Evolutionary conservation across 2,329 filamentous ascomycete genomes (phyloP), one percentile per base, ranked within the genome.

Genomic region (Ophiostoma sp.): DNA sequence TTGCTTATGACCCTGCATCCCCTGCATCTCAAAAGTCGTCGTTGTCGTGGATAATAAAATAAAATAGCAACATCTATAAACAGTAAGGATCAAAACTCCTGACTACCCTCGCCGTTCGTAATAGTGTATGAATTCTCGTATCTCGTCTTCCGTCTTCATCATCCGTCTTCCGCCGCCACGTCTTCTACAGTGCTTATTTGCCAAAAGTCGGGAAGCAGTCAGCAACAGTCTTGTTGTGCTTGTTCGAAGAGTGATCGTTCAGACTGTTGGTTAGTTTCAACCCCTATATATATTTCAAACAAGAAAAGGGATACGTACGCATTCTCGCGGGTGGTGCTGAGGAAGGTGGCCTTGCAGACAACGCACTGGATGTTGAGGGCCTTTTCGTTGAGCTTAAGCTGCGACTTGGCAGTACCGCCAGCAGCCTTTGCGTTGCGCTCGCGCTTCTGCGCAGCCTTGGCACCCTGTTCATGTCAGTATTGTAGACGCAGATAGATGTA

Each of bases 351-450:
- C 81, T 89, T 90, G 89, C 91, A 94, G 76, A 88, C 83, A 74
- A 86, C 81, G 85, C 91, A 94, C 80, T 92, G 89, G 79, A 93
- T 91, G 77, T 86, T 89, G 83, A 88, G 90, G 72, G 91, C 90
- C 75, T 89, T 83, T 75, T 86, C 83, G 82, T 93, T 93, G 74
- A 82, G 80, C 81, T 91, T 91, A 77, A 89, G 83, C 80, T 91
- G 89, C 73, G 89, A 91, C 81, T 88, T 89, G 73, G 86, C 84
- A 69, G 78, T 80, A 68, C 79, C 80, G 48, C 44, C 72, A 73
- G 78, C 78, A 73, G 90, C 85, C 80, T 90, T 90, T 74, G 83
- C 82, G 78, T 88, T 88, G 80, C 89, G 89, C 79, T 90, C 90
- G 74, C 90, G 89, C 86, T 91, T 91, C 81, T 89, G 86, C 78